Base-by-base conservation (phyloP, 2,329 filamentous ascomycete species). In the Epichloe typhina region DNA sequence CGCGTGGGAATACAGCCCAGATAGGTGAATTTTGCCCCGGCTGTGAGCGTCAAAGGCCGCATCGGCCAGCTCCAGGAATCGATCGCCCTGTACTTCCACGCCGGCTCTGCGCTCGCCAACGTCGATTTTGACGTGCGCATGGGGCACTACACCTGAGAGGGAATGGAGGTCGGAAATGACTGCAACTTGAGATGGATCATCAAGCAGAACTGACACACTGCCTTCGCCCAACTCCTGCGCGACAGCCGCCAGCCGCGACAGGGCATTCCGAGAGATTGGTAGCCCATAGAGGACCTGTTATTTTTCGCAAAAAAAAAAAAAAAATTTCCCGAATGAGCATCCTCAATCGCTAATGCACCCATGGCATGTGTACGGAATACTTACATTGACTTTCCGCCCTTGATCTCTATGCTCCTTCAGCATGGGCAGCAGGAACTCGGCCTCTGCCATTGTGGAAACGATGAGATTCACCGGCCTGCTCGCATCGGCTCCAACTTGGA, bases 361-460 rank as follows among this genome's bases (percentile, higher is more conserved):
- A 33, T 33, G 2, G 15, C 8, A 11, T 41, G 46, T 17, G 13
- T 23, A 12, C 33, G 17, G 12, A 31, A 35, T 12, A 12, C 72
- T 59, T 66, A 84, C 78, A 61, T 84, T 86, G 49, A 83, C 72
- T 15, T 66, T 60, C 6, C 80, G 72, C 3, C 76, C 78, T 42
- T 69, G 62, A 0, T 62, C 57, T 59, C 78, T 73, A 55, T 80
- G 80, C 51, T 83, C 74, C 11, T 73, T 63, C 1, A 90, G 66
- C 40, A 82, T 72, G 0, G 78, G 79, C 7, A 79, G 53, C 5
- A 90, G 67, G 47, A 78, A 75, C 62, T 91, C 86, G 1, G 82
- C 81, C 65, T 91, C 87, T 2, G 77, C 68, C n/a, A 90, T 57
- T 0, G 87, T 93, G 1, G 85, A 90, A 1, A 83, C 81, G 36